Evolutionary conservation across 164 flowering plant species (phyloP).

Genomic region (Tinospora cordifolia): DNA sequence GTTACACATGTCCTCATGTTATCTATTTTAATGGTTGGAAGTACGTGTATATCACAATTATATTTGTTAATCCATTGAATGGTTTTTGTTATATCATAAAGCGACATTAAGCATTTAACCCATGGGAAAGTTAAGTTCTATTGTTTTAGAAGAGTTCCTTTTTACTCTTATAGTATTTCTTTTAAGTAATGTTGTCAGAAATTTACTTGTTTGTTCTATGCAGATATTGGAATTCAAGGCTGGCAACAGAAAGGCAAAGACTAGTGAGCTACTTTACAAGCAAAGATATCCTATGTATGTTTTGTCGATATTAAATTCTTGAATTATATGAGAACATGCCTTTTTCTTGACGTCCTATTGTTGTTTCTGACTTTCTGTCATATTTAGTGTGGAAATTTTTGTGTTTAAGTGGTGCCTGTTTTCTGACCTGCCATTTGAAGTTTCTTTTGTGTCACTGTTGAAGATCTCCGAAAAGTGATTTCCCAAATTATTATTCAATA

Average conservation of each 20-base stretch:
- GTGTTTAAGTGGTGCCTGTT: no score
- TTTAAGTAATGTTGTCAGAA: background rate
- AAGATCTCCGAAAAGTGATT: no score
- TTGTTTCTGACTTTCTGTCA: no score
- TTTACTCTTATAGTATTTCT: background rate
- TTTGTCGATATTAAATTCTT: constrained; percentile 8
- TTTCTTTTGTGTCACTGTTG: no score
- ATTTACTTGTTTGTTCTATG: constrained; percentile 19
- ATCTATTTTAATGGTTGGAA: background rate
- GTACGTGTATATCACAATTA: background rate
- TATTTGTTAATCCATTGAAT: background rate
- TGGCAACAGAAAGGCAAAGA: constrained; percentile 88
- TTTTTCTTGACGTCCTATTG: background rate
- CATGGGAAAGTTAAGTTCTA: background rate
- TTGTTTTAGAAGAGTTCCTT: background rate
- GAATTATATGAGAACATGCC: background rate
- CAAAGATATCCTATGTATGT: constrained; percentile 82
- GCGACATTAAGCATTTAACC: background rate
- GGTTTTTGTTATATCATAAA: background rate
- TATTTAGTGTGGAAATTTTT: no score
- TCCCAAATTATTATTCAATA: no score
- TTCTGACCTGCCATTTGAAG: no score
- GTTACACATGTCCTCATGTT: background rate
- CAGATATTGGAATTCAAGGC: constrained; percentile 94
- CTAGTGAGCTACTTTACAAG: constrained; percentile 54